Conservation (phyloP, 331 rosid species). For the Saraca asoca region DNA sequence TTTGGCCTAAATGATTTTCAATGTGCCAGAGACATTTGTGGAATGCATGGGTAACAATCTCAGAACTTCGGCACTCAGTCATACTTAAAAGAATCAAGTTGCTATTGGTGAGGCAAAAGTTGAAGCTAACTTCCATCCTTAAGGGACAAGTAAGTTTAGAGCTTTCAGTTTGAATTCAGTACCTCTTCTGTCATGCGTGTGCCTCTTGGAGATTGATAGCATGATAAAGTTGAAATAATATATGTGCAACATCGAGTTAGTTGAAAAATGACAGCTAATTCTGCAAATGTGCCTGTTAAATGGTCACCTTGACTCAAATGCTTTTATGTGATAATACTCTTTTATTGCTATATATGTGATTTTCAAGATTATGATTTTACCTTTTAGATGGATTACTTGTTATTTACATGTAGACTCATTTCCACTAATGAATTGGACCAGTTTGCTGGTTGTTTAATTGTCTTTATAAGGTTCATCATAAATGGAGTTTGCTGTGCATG, state of each 20-base stretch:
- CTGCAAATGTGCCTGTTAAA: constrained; percentile 13
- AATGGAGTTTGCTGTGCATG: constrained; percentile 36
- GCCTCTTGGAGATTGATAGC: constrained; percentile 19
- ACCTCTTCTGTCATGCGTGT: constrained; percentile 25
- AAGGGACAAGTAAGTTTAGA: constrained; percentile 83
- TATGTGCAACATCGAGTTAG: constrained; percentile 5
- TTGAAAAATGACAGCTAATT: constrained; percentile 13
- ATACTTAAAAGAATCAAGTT: constrained; percentile 95
- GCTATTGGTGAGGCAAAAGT: constrained; percentile 80
- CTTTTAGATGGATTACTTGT: constrained; percentile 4
- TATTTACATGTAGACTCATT: constrained; percentile 11
- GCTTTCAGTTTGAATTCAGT: constrained; percentile 32
- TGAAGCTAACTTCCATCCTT: constrained; percentile 89
- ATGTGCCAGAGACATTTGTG: constrained; percentile 80
- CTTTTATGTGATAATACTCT: constrained; percentile 5
- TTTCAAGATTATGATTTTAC: constrained; percentile 18
- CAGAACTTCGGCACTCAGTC: constrained; percentile 95
- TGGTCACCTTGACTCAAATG: constrained; percentile 1
- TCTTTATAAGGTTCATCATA: constrained; percentile 18
- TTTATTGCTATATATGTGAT: background rate
- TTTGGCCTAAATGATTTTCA: constrained; percentile 40
- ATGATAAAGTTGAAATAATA: constrained; percentile 18
- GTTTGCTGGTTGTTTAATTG: constrained; percentile 16
- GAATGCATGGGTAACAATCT: constrained; percentile 97
- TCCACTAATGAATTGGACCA: constrained; percentile 7